Evolutionary conservation across 164 flowering plant species (phyloP).

Genomic region (Taxillus chinensis): DNA sequence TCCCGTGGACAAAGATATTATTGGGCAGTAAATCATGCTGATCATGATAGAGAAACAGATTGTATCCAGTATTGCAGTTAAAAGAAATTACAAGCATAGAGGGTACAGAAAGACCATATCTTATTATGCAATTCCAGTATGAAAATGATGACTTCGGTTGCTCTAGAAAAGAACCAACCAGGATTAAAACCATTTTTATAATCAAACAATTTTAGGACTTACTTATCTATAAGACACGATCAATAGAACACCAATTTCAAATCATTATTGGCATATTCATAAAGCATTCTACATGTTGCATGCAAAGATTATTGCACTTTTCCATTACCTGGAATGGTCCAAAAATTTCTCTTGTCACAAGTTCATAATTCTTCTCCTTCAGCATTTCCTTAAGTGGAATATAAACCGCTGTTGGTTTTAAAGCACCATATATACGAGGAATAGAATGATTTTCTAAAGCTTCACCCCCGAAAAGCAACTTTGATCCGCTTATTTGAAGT

Average conservation of each 20-base stretch:
- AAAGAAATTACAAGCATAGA: no score
- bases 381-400: slow-evolving; percentile 83
- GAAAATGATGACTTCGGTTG: no score
- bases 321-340: slow-evolving; percentile 92
- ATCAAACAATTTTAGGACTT: no score
- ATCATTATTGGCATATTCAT: neutral
- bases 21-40: no score
- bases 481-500: slow-evolving; percentile 79
- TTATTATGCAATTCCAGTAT: no score
- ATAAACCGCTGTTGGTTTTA: slow-evolving; percentile 85
- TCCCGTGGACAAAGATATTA: no score
- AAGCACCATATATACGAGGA: slow-evolving; percentile 80
- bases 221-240: no score
- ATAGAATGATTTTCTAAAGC: slow-evolving; percentile 75
- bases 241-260: neutral
- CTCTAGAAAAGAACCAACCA: no score
- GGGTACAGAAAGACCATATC: no score
- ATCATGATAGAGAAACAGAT: no score
- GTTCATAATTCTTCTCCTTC: slow-evolving; percentile 62
- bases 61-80: no score
- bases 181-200: no score
- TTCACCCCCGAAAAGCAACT: slow-evolving; percentile 85
- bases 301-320: neutral
- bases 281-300: neutral
- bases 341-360: slow-evolving; percentile 85